phyloP scores from a whole-genome alignment of 2,329 filamentous ascomycete genomes.

The Monosporascus sp. region DNA sequence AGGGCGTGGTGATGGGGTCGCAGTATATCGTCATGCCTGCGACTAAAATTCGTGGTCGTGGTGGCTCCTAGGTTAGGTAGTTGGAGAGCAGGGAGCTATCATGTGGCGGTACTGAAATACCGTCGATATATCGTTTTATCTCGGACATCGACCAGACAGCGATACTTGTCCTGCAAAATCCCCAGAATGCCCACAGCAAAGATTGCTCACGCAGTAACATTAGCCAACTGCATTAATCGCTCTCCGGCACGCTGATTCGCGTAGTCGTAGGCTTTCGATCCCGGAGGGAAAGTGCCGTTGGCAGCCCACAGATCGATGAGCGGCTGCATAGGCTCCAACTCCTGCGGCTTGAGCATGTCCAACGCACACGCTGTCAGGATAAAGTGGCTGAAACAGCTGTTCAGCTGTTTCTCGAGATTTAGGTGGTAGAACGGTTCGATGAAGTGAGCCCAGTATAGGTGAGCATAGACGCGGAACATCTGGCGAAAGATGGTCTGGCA shows the following conservation, averaged over 20 bases:
- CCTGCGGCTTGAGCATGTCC: constrained; percentile 80
- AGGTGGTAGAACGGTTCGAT: constrained; percentile 78
- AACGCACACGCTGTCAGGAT: constrained; percentile 74
- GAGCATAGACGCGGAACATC: constrained; percentile 97
- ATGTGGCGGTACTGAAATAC: too few species aligned
- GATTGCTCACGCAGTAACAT: constrained; percentile 12
- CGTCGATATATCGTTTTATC: background rate
- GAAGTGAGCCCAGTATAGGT: constrained; percentile 97
- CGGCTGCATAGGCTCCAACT: constrained; percentile 93
- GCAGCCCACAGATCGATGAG: constrained; percentile 88
- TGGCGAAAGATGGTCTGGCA: constrained; percentile 94
- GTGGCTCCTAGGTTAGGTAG: too few species aligned
- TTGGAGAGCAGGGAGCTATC: too few species aligned
- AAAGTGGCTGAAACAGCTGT: constrained; percentile 85
- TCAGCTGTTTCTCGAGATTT: constrained; percentile 74
- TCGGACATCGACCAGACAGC: background rate
- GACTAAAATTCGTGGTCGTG: too few species aligned
- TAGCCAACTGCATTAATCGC: constrained; percentile 47
- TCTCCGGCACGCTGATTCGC: constrained; percentile 59
- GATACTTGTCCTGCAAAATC: background rate
- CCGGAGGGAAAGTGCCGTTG: constrained; percentile 79
- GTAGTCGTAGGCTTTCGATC: constrained; percentile 63
- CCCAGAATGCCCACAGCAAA: background rate
- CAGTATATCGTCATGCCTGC: too few species aligned
- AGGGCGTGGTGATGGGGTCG: too few species aligned